Percentiles rank a stretch among this genome's conserved stretches.
Conservation (phyloP, 208 protist species). For the Crithidia brevicula region DNA sequence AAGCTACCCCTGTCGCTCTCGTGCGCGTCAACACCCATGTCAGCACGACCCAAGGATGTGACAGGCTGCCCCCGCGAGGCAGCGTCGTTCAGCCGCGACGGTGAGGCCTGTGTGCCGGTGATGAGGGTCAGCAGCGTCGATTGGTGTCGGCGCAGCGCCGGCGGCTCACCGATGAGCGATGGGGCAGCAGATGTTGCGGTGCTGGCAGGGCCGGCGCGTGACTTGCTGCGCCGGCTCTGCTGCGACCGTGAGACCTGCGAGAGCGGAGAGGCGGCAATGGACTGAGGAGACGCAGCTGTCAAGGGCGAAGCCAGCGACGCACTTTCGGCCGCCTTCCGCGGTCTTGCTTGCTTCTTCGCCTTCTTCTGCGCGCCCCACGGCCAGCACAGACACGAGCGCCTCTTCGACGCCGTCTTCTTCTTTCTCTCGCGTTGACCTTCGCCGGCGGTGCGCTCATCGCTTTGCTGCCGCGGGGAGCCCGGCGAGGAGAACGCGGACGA, state of each 20-base stretch:
- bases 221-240: constrained; percentile 2
- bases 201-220: no score
- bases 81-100: not conserved
- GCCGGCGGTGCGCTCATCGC: no score
- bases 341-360: not conserved
- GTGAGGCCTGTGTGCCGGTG: not conserved
- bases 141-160: constrained; percentile 1
- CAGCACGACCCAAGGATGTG: not conserved
- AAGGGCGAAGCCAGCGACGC: not conserved
- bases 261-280: not conserved
- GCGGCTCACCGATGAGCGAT: not conserved
- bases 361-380: not conserved
- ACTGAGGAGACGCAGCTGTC: not conserved
- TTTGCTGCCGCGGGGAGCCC: not conserved
- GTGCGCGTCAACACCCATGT: not conserved
- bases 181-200: not conserved
- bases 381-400: not conserved
- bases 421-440: no score
- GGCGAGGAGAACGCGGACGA: not conserved
- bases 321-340: not conserved
- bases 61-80: not conserved
- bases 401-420: no score
- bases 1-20: no score
- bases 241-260: not conserved
- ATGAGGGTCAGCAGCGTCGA: constrained; percentile 35